Conservation (phyloP, 1,284 basidiomycete species). For the Schizophyllum amplum region DNA sequence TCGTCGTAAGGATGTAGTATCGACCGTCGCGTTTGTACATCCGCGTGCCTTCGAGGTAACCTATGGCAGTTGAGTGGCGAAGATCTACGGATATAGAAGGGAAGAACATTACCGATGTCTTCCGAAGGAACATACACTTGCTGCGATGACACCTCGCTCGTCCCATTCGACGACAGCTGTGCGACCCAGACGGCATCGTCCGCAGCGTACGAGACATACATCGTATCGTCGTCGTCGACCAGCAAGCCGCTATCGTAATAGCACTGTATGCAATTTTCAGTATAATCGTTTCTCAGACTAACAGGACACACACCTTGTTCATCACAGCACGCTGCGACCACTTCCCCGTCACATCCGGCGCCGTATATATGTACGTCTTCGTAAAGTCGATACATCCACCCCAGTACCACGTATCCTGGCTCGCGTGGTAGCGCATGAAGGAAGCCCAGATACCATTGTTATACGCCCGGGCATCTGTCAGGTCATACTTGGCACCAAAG, state of each 20-base stretch:
- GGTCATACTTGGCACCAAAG: constrained; percentile 13
- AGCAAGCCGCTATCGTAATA: constrained; percentile 16
- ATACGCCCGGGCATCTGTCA: constrained; percentile 16
- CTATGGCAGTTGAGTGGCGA: background rate
- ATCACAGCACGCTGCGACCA: constrained; percentile 7
- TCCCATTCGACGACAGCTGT: constrained; percentile 13
- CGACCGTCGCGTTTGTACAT: constrained; percentile 14
- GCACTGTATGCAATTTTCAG: constrained; percentile 12
- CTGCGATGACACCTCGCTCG: constrained; percentile 8
- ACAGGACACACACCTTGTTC: background rate
- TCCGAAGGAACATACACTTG: constrained; percentile 4
- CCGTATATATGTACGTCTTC: constrained; percentile 15
- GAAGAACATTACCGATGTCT: background rate
- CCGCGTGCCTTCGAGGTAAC: constrained; percentile 13
- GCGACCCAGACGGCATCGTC: constrained; percentile 12
- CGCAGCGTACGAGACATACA: constrained; percentile 15
- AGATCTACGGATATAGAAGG: background rate
- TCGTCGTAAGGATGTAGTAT: constrained; percentile 15
- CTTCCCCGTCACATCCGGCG: constrained; percentile 8
- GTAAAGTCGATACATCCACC: constrained; percentile 17
- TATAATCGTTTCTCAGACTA: too few species aligned
- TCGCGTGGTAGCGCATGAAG: constrained; percentile 14
- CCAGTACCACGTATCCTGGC: constrained; percentile 18
- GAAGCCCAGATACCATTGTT: constrained; percentile 20
- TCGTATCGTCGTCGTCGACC: constrained; percentile 16